Conservation (phyloP, 2,329 filamentous ascomycete species). For the Aspergillus novoparasiticus region DNA sequence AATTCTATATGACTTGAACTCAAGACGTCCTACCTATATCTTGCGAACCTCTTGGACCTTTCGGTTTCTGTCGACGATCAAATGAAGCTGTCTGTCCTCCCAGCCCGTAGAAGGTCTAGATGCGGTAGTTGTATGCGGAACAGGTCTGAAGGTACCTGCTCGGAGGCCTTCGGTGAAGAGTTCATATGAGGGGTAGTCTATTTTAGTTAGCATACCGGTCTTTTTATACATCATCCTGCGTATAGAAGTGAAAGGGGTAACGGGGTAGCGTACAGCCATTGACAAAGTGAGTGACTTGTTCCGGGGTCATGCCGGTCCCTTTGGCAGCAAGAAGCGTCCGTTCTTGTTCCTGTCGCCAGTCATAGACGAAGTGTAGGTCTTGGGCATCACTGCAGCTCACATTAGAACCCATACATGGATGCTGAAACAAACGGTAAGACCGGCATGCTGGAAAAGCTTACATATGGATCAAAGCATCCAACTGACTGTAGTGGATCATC, state of each 20-base stretch:
- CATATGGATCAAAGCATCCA: constrained; percentile 68
- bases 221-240: not conserved
- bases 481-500: constrained; percentile 39
- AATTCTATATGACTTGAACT: not conserved
- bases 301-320: constrained; percentile 79
- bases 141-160: constrained; percentile 56
- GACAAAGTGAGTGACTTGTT: constrained; percentile 76
- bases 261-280: constrained; percentile 57
- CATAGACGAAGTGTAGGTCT: constrained; percentile 74
- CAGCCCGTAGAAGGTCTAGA: constrained; percentile 34
- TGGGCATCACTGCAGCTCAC: constrained; percentile 61
- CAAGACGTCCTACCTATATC: constrained; percentile 40
- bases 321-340: constrained; percentile 65
- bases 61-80: constrained; percentile 64
- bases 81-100: constrained; percentile 59
- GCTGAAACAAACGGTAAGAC: not conserved
- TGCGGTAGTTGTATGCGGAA: constrained; percentile 16
- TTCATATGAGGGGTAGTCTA: constrained; percentile 72
- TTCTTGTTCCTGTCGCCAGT: constrained; percentile 83
- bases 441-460: constrained; percentile 32
- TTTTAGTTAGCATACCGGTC: not conserved
- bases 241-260: not conserved
- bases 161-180: constrained; percentile 65
- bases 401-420: constrained; percentile 2
- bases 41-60: constrained; percentile 60